Conservation (phyloP, 805 yeast species). For the Lipomyces sp. region DNA sequence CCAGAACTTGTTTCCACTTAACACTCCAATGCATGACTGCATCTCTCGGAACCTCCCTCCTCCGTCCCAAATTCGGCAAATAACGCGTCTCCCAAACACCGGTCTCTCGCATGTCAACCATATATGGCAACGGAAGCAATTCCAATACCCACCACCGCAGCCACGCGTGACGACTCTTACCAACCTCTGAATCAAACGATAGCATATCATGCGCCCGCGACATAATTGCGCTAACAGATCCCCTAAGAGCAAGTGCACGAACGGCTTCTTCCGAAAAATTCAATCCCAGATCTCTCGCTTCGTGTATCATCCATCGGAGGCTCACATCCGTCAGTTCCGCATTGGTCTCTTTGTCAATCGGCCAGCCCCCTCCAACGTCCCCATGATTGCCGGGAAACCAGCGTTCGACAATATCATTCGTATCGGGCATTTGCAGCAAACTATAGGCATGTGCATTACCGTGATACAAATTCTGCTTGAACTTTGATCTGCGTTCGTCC, state of each 20-base stretch:
- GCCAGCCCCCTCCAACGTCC: conserved; percentile 74
- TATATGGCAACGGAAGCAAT: conserved; percentile 60
- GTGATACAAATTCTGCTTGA: conserved; percentile 56
- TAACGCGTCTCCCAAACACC: conserved; percentile 58
- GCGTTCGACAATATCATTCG: conserved; percentile 53
- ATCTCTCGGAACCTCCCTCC: conserved; percentile 55
- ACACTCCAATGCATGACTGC: conserved; percentile 68
- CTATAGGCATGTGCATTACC: neutral
- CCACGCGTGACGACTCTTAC: conserved; percentile 11
- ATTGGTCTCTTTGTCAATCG: conserved; percentile 50
- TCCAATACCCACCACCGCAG: conserved; percentile 66
- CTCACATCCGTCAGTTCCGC: conserved; percentile 56
- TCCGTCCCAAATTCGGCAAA: conserved; percentile 62
- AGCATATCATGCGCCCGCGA: conserved; percentile 35
- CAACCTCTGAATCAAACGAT: conserved; percentile 12
- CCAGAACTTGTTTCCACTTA: conserved; percentile 48
- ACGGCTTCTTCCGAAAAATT: conserved; percentile 51
- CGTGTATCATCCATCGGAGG: conserved; percentile 64
- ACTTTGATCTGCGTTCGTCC: conserved; percentile 69
- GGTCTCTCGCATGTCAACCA: conserved; percentile 48
- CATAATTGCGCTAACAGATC: conserved; percentile 41
- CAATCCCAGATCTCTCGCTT: conserved; percentile 59
- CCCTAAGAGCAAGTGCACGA: conserved; percentile 49
- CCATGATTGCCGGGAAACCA: conserved; percentile 74
- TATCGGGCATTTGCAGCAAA: neutral